Percentiles rank a stretch among this genome's conserved stretches.
phyloP scores from a whole-genome alignment of 805 yeast species.

The Osmozyma mogii region DNA sequence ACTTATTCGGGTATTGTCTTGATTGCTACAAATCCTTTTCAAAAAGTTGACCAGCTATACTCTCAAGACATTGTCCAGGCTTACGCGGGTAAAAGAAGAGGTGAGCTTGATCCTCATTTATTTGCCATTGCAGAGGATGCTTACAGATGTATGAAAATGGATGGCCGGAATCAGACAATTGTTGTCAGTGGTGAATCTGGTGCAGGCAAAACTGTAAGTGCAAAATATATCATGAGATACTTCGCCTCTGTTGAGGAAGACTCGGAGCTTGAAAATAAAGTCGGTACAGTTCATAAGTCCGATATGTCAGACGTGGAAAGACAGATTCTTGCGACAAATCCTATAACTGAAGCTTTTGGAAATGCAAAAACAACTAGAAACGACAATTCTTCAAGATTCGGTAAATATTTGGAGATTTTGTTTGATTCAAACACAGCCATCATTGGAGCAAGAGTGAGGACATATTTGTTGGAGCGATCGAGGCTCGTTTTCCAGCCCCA shows the following conservation, averaged over 20 bases:
- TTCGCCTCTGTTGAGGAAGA: slow-evolving; percentile 84
- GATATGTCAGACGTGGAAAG: slow-evolving; percentile 90
- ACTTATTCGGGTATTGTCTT: slow-evolving; percentile 95
- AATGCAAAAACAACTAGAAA: slow-evolving; percentile 96
- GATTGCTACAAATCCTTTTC: slow-evolving; percentile 95
- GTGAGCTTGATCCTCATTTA: slow-evolving; percentile 93
- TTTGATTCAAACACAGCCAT: slow-evolving; percentile 70
- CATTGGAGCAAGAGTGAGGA: slow-evolving; percentile 91
- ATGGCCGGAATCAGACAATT: slow-evolving; percentile 82
- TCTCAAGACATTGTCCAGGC: slow-evolving; percentile 91
- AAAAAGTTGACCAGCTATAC: slow-evolving; percentile 81
- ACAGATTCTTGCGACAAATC: slow-evolving; percentile 93
- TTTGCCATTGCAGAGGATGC: slow-evolving; percentile 98
- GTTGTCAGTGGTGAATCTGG: slow-evolving; percentile 98
- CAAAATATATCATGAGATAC: slow-evolving; percentile 95
- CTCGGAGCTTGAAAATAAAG: slow-evolving; percentile 22
- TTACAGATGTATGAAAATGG: slow-evolving; percentile 86
- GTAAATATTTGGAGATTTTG: slow-evolving; percentile 87
- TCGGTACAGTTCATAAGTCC: slow-evolving; percentile 30
- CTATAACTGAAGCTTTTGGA: slow-evolving; percentile 97
- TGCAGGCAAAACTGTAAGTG: slow-evolving; percentile 97
- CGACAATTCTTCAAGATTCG: slow-evolving; percentile 96
- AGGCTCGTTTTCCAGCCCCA: slow-evolving; percentile 89
- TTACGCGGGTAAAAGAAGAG: slow-evolving; percentile 86
- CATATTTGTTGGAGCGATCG: slow-evolving; percentile 87